phyloP scores from a whole-genome alignment of 805 yeast species.

The Blastobotrys americana region DNA sequence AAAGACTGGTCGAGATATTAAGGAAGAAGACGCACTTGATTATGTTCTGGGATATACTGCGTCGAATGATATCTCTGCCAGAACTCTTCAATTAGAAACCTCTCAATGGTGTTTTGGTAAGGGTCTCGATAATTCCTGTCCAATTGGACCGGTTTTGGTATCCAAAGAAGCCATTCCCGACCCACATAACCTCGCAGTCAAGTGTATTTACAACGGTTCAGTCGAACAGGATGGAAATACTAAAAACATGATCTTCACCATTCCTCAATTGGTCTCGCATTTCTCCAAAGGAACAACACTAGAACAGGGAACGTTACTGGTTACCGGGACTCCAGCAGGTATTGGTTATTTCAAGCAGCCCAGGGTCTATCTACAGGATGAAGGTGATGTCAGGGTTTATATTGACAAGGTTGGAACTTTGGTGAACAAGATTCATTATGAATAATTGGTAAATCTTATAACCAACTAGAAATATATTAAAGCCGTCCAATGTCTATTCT shows the following conservation, averaged over 20 bases:
- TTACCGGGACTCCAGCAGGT: background rate
- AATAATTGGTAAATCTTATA: no score
- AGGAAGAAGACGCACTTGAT: constrained; percentile 35
- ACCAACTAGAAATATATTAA: no score
- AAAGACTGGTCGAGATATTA: constrained; percentile 36
- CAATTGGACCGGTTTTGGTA: constrained; percentile 45
- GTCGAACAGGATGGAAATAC: constrained; percentile 21
- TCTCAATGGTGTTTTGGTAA: constrained; percentile 46
- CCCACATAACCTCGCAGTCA: constrained; percentile 31
- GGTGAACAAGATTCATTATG: background rate
- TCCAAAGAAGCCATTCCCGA: constrained; percentile 28
- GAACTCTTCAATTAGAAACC: constrained; percentile 40
- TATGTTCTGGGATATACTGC: constrained; percentile 43
- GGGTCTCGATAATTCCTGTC: constrained; percentile 46
- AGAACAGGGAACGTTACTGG: background rate
- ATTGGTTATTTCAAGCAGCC: background rate
- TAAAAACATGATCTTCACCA: background rate
- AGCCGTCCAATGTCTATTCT: no score
- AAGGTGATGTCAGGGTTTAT: background rate
- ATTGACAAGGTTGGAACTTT: background rate
- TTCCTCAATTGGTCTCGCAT: background rate
- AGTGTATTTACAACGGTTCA: constrained; percentile 36
- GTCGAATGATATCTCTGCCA: constrained; percentile 47
- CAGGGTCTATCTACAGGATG: background rate
- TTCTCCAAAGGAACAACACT: background rate